A percentile compares a stretch with the other conserved stretches of the same genome.
Conservation (phyloP, 768 basidiomycete species). For the Leccinellum rugosiceps region DNA sequence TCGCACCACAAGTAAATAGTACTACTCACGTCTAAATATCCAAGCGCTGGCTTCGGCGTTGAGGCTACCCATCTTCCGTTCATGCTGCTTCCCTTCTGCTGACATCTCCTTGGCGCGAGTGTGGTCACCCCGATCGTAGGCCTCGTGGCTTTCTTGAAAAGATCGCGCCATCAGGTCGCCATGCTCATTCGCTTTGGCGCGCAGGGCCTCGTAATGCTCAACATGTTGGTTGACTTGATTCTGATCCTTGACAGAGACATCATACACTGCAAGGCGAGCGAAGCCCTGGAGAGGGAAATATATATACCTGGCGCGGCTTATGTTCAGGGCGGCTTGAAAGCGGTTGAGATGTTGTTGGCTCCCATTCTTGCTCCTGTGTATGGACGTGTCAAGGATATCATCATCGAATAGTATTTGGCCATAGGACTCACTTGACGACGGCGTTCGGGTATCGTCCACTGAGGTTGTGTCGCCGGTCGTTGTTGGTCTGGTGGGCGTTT, state of each 20-base stretch:
- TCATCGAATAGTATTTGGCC: not conserved
- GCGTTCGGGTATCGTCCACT: slow-evolving; percentile 1
- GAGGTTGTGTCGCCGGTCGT: slow-evolving; percentile 1
- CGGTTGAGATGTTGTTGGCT: slow-evolving; percentile 13
- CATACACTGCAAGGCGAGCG: not conserved
- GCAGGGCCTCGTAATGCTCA: slow-evolving; percentile 68
- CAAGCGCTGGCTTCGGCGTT: slow-evolving; percentile 83
- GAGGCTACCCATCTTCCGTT: slow-evolving; percentile 70
- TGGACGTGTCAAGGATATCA: not conserved
- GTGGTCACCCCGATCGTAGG: slow-evolving; percentile 71
- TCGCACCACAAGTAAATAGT: not conserved
- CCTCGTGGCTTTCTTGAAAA: slow-evolving; percentile 72
- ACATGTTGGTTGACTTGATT: slow-evolving; percentile 65
- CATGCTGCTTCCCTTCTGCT: slow-evolving; percentile 75
- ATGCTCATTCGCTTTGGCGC: slow-evolving; percentile 73
- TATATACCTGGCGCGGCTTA: slow-evolving; percentile 17
- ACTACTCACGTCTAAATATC: slow-evolving; percentile 68
- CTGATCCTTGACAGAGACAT: slow-evolving; percentile 37
- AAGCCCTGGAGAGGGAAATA: not conserved
- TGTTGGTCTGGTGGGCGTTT: slow-evolving; percentile 3
- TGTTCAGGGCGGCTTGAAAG: slow-evolving; percentile 7
- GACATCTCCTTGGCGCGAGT: slow-evolving; percentile 80
- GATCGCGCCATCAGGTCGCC: slow-evolving; percentile 74
- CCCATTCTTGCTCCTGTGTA: slow-evolving; percentile 13
- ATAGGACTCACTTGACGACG: slow-evolving; percentile 15